Evolutionary conservation across 352 stramenopile genomes (phyloP).

Genomic region (Saprolegnia parasitica): DNA sequence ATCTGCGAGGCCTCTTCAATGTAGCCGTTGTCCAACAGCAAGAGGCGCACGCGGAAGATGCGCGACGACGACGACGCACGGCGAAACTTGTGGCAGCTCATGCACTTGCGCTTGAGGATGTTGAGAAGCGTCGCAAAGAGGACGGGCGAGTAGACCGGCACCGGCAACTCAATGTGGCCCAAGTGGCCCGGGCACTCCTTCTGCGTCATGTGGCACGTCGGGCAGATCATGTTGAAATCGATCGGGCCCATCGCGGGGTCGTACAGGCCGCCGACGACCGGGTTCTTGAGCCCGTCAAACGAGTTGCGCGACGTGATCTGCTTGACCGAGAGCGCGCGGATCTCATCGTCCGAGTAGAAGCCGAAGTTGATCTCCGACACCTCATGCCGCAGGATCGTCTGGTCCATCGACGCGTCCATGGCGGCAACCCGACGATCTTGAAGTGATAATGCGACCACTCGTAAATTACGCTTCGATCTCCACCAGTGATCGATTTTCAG

Average conservation of each 20-base stretch:
- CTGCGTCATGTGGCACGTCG: constrained; percentile 95
- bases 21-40: constrained; percentile 88
- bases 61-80: constrained; percentile 65
- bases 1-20: constrained; percentile 73
- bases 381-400: constrained; percentile 89
- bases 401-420: constrained; percentile 85
- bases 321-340: constrained; percentile 94
- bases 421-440: not conserved
- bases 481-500: constrained; percentile 22
- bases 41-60: constrained; percentile 86
- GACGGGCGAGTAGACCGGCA: constrained; percentile 98
- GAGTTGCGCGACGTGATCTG: constrained; percentile 94
- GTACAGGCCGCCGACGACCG: constrained; percentile 95
- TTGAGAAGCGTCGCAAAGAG: constrained; percentile 94
- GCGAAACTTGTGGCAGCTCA: constrained; percentile 97
- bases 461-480: constrained; percentile 13
- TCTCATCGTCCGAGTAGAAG: constrained; percentile 98
- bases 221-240: constrained; percentile 87
- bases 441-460: not conserved
- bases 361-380: constrained; percentile 89
- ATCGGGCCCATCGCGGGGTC: constrained; percentile 93
- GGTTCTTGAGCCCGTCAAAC: constrained; percentile 94
- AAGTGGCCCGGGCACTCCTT: constrained; percentile 97
- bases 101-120: constrained; percentile 97
- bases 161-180: constrained; percentile 97